Evolutionary conservation across 2,329 filamentous ascomycete species (phyloP), one percentile per base, ranked within the genome.

Genomic region (Tolypocladium ophioglossoides): DNA sequence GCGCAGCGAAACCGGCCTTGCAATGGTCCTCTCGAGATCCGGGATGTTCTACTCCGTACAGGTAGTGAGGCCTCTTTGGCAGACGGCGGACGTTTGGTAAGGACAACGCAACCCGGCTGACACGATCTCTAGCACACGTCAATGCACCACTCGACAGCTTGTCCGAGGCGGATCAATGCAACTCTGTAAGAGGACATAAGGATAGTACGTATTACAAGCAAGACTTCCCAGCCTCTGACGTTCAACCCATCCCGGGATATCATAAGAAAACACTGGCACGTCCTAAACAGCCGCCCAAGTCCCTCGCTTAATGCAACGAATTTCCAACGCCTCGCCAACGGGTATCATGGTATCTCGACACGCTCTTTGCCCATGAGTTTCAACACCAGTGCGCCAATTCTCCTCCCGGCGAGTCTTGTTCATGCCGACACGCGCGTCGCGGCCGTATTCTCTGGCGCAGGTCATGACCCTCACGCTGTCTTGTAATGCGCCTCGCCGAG

Each of bases 401-500:
- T 5, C 24, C 8, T 20, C 44, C 20, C 30, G 10, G 27, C 44
- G 18, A 20, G 32, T 18, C 14, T 20, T 20, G 12, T n/a, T 16
- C 24, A 14, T 30, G 27, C 35, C 49, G 49, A 40, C 24, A 10
- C 49, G 24, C 44, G 44, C 44, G 4, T 34, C 44, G 4, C 27
- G 18, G 27, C 44, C 18, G 27, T 32, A 20, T 8, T 20, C 18
- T 14, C 32, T 16, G 18, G 8, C 12, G 4, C 24, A 18, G 14
- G 4, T n/a, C 20, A 10, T 2, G 16, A 4, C 24, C 34, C 5
- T 27, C 38, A 53, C 18, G 37, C 35, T 11, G 52, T 32, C 44
- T 41, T 50, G 16, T 46, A 16, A 11, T 44, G 27, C 14, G 40
- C 40, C n/a, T 81, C 78, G 30, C 77, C 66, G 53, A 81, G 67